These are phyloP conservation scores for Eremothecium gossypii DNA, from an alignment of 1,139 yeast genomes.

Conservation along the genomic window DNA sequence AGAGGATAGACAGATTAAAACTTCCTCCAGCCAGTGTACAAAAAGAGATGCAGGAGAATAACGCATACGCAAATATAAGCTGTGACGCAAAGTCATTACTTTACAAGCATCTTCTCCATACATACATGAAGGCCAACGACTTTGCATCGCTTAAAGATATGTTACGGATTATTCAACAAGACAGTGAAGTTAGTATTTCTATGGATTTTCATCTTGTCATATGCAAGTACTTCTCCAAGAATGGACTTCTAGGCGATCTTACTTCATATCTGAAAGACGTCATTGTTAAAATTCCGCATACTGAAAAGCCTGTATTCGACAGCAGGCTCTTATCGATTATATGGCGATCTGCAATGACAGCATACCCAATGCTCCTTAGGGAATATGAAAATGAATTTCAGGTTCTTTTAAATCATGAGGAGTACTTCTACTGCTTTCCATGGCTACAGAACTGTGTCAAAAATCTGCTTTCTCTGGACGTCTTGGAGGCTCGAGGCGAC, in stretches of 20 bases:
- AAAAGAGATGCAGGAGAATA: background rate
- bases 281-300: slow-evolving; percentile 4
- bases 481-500: slow-evolving; percentile 3
- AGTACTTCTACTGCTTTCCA: slow-evolving; percentile 8
- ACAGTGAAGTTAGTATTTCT: slow-evolving; percentile 8
- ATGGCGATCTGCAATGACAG: slow-evolving; percentile 15
- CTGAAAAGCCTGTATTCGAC: slow-evolving; percentile 9
- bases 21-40: background rate
- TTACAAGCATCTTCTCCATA: slow-evolving; percentile 9
- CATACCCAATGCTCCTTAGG: slow-evolving; percentile 15
- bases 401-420: slow-evolving; percentile 11
- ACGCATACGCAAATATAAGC: slow-evolving; percentile 12
- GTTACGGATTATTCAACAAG: slow-evolving; percentile 9
- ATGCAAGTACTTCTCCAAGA: slow-evolving; percentile 17
- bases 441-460: slow-evolving; percentile 3
- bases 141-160: slow-evolving; percentile 11
- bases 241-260: slow-evolving; percentile 15
- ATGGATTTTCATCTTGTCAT: slow-evolving; percentile 13
- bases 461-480: background rate
- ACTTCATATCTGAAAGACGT: slow-evolving; percentile 14
- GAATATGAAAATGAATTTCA: slow-evolving; percentile 18
- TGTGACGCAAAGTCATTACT: background rate
- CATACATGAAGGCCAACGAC: slow-evolving; percentile 14
- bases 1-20: background rate
- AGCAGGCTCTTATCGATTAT: slow-evolving; percentile 11